phyloP scores from a whole-genome alignment of 2,329 filamentous ascomycete genomes.

The Cladosporium sp. region DNA sequence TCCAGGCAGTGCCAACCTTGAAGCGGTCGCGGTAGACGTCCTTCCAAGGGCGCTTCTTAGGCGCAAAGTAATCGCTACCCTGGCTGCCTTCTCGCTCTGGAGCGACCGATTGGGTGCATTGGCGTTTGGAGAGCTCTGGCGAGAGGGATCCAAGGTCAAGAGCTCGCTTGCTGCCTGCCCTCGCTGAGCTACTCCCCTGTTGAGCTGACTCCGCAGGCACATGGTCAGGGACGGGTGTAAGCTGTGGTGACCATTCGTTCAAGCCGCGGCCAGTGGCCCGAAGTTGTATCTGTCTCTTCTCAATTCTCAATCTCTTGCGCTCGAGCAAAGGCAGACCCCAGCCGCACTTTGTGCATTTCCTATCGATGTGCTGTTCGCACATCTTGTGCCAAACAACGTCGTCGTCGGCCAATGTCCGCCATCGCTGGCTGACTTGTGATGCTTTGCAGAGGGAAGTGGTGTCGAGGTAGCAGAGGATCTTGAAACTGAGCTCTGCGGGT shows the following conservation, averaged over 20 bases:
- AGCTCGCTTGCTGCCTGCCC: slow-evolving; percentile 8
- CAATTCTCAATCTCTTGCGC: slow-evolving; percentile 78
- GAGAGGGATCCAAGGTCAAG: slow-evolving; percentile 18
- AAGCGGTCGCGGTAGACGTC: slow-evolving; percentile 94
- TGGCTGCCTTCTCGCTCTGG: slow-evolving; percentile 10
- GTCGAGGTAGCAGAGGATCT: slow-evolving; percentile 88
- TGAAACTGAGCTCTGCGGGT: slow-evolving; percentile 85
- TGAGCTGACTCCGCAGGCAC: not conserved
- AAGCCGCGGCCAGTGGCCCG: slow-evolving; percentile 57
- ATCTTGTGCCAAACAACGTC: slow-evolving; percentile 98
- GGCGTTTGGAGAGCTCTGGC: slow-evolving; percentile 26
- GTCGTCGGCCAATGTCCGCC: slow-evolving; percentile 89
- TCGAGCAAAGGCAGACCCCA: slow-evolving; percentile 92
- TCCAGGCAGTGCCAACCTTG: slow-evolving; percentile 97
- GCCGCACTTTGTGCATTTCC: slow-evolving; percentile 91
- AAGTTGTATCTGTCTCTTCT: slow-evolving; percentile 78
- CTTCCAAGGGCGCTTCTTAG: slow-evolving; percentile 74
- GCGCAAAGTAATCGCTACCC: slow-evolving; percentile 42
- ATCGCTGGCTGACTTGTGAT: slow-evolving; percentile 84
- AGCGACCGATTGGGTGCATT: slow-evolving; percentile 21
- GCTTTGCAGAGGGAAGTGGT: slow-evolving; percentile 94
- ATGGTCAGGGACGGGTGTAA: slow-evolving; percentile 36
- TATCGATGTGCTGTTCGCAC: slow-evolving; percentile 95
- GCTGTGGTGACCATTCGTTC: slow-evolving; percentile 50
- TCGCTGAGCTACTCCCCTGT: not conserved